phyloP scores from a whole-genome alignment of 164 flowering plant species.

The Vitis rotundifolia region DNA sequence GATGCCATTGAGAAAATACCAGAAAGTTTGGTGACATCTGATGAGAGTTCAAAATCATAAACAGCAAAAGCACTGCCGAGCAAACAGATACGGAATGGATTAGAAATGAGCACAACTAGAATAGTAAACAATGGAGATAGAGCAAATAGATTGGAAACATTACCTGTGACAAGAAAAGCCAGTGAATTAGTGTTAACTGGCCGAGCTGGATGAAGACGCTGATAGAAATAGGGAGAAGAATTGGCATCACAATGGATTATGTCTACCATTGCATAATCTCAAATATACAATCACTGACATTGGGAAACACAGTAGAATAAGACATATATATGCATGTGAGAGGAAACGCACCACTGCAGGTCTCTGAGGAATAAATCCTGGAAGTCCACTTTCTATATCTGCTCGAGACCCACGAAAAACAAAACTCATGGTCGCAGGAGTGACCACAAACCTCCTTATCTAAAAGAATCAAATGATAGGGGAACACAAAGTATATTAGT shows the following conservation, averaged over 20 bases:
- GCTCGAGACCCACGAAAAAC: conserved; percentile 74
- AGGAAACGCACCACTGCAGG: conserved; percentile 50
- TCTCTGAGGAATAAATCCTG: conserved; percentile 62
- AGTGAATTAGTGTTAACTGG: conserved; percentile 78
- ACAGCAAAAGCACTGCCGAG: conserved; percentile 71
- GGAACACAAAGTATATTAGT: not conserved
- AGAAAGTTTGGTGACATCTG: conserved; percentile 94
- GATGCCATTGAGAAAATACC: conserved; percentile 42
- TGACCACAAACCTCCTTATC: not conserved
- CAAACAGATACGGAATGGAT: conserved; percentile 2
- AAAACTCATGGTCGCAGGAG: conserved; percentile 59
- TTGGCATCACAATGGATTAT: conserved; percentile 3
- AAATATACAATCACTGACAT: not conserved
- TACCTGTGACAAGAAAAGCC: conserved; percentile 87
- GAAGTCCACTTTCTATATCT: conserved; percentile 70
- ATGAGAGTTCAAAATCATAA: conserved; percentile 84
- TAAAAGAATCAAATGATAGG: not conserved
- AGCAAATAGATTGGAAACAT: not conserved
- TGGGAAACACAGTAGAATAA: not conserved
- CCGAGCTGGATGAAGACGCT: conserved; percentile 80
- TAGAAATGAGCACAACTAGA: not conserved
- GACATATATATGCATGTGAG: not conserved
- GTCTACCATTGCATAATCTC: not conserved
- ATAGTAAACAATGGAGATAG: not conserved
- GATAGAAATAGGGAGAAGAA: conserved; percentile 16